Evolutionary conservation across 2,329 filamentous ascomycete genomes (phyloP), one percentile per base, ranked within the genome.

Genomic region (Fusarium bulbicola): DNA sequence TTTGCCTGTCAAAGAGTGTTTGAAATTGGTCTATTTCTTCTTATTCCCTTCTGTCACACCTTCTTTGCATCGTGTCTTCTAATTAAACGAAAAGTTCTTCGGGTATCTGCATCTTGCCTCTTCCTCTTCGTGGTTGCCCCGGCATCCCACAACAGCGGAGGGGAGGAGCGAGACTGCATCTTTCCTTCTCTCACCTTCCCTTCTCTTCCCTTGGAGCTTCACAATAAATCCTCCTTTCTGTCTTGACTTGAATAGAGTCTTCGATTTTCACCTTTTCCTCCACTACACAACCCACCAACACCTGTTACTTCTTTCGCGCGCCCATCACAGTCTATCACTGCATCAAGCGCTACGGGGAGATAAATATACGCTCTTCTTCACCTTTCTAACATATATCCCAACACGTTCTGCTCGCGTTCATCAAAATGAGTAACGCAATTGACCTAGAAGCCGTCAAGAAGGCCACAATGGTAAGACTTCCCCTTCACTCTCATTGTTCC

Each of bases 381-480:
- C 42, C 21, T 30, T 34, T 28, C 20, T 26, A 26, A 12, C 42
- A 34, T 24, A 28, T 34, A 21, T 24, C 20, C 13, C 20, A 21
- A 32, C 13, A 26, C 30, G 18, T 28, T n/a, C n/a, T 36, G 24
- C 40, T 24, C n/a, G 7, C n/a, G 11, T n/a, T 30, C 8, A 26
- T 50, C 49, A 59, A 32, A 7, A 77, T 78, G 76, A 66, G 62
- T 59, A 68, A 69, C 57, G 56, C 49, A 24, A 28, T 73, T 34
- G 40, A 74, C 26, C 60, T 37, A 5, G 32, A 43, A 3, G 42
- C 24, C 16, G 46, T 49, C 18, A 24, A 36, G 49, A 42, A 45
- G 54, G 70, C 70, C 61, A 57, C 58, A 42, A 71, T 75, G 72
- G 76, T 78, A 75, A 63, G 76, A 54, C 15, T 12, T 24, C 14